Evolutionary conservation across 2,329 filamentous ascomycete species (phyloP), one percentile per base, ranked within the genome.

Genomic region (Zasmidium citrigriseum): DNA sequence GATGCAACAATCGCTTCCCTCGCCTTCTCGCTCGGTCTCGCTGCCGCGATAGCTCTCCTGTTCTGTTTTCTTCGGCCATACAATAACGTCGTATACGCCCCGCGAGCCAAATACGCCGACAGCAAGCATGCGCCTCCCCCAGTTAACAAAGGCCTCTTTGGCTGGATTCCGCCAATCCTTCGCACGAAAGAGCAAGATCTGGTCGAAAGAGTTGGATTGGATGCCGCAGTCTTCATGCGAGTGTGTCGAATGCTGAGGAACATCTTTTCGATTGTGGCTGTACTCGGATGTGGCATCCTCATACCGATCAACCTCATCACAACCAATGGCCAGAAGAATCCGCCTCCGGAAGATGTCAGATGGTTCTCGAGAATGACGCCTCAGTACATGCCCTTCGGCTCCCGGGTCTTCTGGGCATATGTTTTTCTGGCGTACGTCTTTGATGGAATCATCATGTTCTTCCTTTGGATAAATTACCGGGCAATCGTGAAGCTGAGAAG

Each of bases 1-100:
- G 80, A 83, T 57, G 89, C 92, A 46, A 82, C 97, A 60, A 86
- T 88, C 76, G 89, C 90, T 58, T 91, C 93, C 50, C 78, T 98
- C 46, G 89, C 81, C 63, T 91, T 89, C 21, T 96, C 93, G 2
- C 72, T 97, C 46, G 89, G 86, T 55, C 80, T 95, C 70, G 91
- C 91, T 9, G 70, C 83, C 62, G 80, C 87, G 66, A 87, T 96
- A 67, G 87, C 91, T 62, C 73, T 96, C 58, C 77, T 87, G 64
- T 99, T 98, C 82, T 96, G 91, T 62, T 80, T 97, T 68, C 81
- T 98, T 55, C 90, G 95, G 60, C 95, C 95, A 4, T 92, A 93
- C 75, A 93, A 98, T 75, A 89, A 88, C 56, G 85, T 93, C 67
- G 91, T 99, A 49, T 99, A 99, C 77, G 93, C 95, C 2, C 95